These are phyloP conservation scores for Termitomyces heimii DNA, from an alignment of 768 basidiomycete species.

Conservation along the genomic window DNA sequence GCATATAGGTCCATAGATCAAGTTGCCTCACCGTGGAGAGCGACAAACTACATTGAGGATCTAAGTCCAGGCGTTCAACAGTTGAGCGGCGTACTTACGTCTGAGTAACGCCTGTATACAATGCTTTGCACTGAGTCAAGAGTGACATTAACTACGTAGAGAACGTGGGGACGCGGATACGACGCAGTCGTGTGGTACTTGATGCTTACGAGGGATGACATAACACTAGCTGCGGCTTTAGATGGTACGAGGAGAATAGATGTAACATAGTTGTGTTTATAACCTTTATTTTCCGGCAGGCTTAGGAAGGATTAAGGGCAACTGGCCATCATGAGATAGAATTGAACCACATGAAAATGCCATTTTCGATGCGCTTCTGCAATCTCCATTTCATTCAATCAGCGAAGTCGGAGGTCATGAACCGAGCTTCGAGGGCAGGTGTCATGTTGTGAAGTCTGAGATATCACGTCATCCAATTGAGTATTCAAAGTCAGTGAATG, in stretches of 20 bases:
- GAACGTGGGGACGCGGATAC: constrained; percentile 40
- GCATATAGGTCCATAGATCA: background rate
- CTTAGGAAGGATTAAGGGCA: background rate
- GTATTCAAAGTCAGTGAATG: background rate
- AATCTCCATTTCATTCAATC: background rate
- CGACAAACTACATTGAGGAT: constrained; percentile 23
- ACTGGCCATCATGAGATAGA: background rate
- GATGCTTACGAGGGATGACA: constrained; percentile 26
- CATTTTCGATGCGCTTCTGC: background rate
- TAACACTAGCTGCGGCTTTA: background rate
- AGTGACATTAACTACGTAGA: constrained; percentile 34
- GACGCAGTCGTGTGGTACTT: constrained; percentile 41
- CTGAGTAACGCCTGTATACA: background rate
- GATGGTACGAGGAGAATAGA: too few relatives aligned
- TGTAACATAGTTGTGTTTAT: background rate
- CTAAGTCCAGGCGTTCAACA: background rate
- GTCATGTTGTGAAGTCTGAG: background rate
- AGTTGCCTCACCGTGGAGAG: constrained; percentile 29
- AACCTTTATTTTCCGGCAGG: background rate
- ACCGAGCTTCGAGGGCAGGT: background rate
- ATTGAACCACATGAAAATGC: background rate
- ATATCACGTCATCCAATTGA: background rate
- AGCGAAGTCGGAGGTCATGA: background rate
- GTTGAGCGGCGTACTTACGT: background rate
- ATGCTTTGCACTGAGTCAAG: constrained; percentile 15